Evolutionary conservation across 140 eudicot genomes (phyloP).

Genomic region (Flaveria floridana): DNA sequence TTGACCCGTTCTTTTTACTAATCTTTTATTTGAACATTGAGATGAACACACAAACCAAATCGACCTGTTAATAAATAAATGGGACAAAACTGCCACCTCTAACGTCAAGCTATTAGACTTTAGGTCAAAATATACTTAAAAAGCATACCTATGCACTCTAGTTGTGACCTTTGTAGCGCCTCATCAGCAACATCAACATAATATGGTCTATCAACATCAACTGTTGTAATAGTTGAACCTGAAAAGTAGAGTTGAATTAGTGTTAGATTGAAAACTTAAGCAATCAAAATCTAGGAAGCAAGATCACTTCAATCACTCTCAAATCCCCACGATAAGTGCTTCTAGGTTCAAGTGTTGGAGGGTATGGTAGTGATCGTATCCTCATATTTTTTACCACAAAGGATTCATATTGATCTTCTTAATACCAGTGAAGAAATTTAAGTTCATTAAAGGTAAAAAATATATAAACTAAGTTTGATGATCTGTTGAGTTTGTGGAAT

Average conservation of each 20-base stretch:
- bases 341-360: not conserved
- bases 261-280: conserved; percentile 1
- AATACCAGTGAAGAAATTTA: not conserved
- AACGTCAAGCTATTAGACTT: not conserved
- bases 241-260: conserved; percentile 19
- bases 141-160: conserved; percentile 62
- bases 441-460: not conserved
- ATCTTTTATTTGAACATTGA: not conserved
- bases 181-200: conserved; percentile 50
- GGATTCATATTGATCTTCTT: not conserved
- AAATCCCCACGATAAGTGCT: not conserved
- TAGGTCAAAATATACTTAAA: not conserved
- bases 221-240: conserved; percentile 41
- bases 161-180: conserved; percentile 50
- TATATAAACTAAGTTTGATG: not conserved
- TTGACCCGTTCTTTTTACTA: not conserved
- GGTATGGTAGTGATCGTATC: not conserved
- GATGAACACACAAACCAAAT: not conserved
- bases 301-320: not conserved
- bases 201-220: conserved; percentile 49
- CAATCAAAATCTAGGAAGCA: not conserved
- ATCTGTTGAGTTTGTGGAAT: not conserved
- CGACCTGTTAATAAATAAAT: not conserved
- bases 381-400: not conserved
- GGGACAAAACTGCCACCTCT: not conserved